Evolutionary conservation across 495 filamentous ascomycete species (phyloP).

Genomic region (Delitschia confertaspora): DNA sequence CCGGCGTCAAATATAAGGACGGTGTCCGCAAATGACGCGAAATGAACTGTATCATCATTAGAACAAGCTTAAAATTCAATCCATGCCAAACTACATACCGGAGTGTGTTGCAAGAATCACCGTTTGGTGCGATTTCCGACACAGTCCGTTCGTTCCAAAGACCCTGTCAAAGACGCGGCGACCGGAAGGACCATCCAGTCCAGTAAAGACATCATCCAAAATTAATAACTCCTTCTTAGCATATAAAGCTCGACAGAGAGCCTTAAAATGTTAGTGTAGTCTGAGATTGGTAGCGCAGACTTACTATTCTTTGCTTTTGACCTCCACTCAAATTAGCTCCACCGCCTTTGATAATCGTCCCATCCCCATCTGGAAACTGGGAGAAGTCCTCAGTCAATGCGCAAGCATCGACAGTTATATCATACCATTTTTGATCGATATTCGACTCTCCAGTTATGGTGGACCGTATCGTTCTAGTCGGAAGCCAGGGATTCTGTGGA

Average conservation of each 20-base stretch:
- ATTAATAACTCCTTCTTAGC: constrained; percentile 29
- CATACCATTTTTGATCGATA: no score
- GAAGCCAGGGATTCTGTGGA: no score
- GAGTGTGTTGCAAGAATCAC: constrained; percentile 37
- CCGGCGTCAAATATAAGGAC: constrained; percentile 15
- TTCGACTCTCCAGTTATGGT: no score
- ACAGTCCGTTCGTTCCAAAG: constrained; percentile 36
- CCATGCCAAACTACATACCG: not conserved
- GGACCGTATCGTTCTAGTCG: no score
- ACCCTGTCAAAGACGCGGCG: constrained; percentile 35
- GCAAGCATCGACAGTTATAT: no score
- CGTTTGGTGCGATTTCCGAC: constrained; percentile 33
- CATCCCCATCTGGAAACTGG: no score
- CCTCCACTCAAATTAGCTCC: no score
- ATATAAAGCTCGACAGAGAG: constrained; percentile 34
- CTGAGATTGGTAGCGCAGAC: no score
- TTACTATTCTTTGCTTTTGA: no score
- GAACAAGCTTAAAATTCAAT: not conserved
- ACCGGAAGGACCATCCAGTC: constrained; percentile 36
- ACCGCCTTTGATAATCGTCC: no score
- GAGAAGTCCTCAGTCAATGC: no score
- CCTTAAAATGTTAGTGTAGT: no score
- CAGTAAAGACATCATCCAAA: constrained; percentile 38
- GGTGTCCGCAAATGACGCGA: constrained; percentile 15
- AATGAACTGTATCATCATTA: not conserved